A percentile compares a stretch with the other conserved stretches of the same genome.
Evolutionary conservation across 805 yeast species (phyloP).

Genomic region (Saccharomycopsis microspora): DNA sequence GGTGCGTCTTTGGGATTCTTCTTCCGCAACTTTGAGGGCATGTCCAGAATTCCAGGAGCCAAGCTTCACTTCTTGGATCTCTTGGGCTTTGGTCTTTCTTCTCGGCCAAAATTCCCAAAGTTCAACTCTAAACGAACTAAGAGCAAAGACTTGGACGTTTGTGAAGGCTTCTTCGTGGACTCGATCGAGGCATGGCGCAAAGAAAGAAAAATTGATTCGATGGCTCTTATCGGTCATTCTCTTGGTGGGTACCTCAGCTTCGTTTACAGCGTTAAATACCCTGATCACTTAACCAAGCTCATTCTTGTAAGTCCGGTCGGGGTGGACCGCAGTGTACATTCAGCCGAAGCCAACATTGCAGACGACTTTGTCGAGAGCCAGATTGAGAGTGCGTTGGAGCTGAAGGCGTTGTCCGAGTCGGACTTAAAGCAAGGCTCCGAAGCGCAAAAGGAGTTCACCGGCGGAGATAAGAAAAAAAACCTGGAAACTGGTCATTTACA

Average conservation of each 20-base stretch:
- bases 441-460: background rate
- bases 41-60: slow-evolving; percentile 39
- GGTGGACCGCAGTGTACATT: slow-evolving; percentile 43
- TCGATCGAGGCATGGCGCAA: slow-evolving; percentile 53
- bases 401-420: background rate
- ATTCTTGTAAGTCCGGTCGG: slow-evolving; percentile 65
- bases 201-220: slow-evolving; percentile 30
- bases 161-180: slow-evolving; percentile 27
- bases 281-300: slow-evolving; percentile 37
- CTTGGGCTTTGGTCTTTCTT: slow-evolving; percentile 51
- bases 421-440: background rate
- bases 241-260: slow-evolving; percentile 60
- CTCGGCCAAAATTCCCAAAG: slow-evolving; percentile 33
- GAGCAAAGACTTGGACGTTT: slow-evolving; percentile 21
- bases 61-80: slow-evolving; percentile 50
- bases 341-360: slow-evolving; percentile 4
- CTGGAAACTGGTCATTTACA: slow-evolving; percentile 13
- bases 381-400: slow-evolving; percentile 1
- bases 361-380: background rate
- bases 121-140: slow-evolving; percentile 16
- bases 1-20: slow-evolving; percentile 79
- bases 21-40: slow-evolving; percentile 46
- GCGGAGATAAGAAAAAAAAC: background rate
- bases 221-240: slow-evolving; percentile 57
- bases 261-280: slow-evolving; percentile 45